Base-by-base conservation (phyloP, 371 early-diverging fungal genomes). In the Apophysomyces sp. region DNA sequence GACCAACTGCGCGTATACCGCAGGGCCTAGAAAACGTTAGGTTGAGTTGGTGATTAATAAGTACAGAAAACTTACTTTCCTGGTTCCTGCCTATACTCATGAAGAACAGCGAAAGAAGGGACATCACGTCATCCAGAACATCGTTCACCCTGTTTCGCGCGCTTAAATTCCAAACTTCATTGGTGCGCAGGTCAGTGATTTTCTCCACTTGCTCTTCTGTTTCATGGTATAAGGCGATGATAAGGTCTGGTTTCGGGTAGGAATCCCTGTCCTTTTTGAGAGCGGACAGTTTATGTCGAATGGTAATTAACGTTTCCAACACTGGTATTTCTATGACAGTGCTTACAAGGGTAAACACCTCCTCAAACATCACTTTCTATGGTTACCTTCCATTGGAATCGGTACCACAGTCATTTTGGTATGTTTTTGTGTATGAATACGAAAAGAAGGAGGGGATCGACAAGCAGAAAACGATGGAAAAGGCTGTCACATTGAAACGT, bases 41-140 rank as follows among this genome's bases (percentile, higher is more conserved):
- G 32, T 29, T 34, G 4, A 34, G 13, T 34, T 34, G 13, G 8
- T 13, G 8, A 8, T 37, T 18, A 30, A 31, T 15, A 16, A 11
- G 1, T 15, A 16, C 29, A n/a, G 4, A 36, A 4, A 15, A 54
- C 66, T 55, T 73, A 78, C 86, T 83, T 71, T 92, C 91, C 55
- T 84, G 81, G 68, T 86, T 90, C 62, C 89, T 89, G 16, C 92
- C 92, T 34, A 91, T 65, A 18, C 89, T 89, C 85, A 92, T 84
- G 63, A 87, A 92, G 65, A 91, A 92, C 54, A 92, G 71, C 9
- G 90, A 90, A 24, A 92, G 77, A 40, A 92, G 74, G 39, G 90
- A 88, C 83, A 88, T 91, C 60, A 89, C 87, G 49, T 91, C 91
- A 59, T 92, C 91, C n/a, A 92, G 68, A 18, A 91, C 87, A 59